A percentile compares a stretch with the other conserved stretches of the same genome.
phyloP scores from a whole-genome alignment of 805 yeast species.

The Saturnispora ahearnii region DNA sequence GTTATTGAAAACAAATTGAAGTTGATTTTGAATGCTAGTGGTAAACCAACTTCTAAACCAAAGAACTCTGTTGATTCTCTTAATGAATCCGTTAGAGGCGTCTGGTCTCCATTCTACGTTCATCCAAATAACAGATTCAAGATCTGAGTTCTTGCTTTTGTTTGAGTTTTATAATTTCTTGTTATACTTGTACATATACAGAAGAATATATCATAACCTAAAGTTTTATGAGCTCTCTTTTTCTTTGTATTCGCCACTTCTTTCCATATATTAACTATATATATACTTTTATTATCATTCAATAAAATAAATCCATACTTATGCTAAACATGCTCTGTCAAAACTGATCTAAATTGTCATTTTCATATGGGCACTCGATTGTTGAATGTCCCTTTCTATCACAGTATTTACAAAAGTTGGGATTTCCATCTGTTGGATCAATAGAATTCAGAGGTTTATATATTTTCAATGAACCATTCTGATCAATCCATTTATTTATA shows the following conservation, averaged over 20 bases:
- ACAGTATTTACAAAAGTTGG: slow-evolving; percentile 87
- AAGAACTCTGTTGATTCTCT: slow-evolving; percentile 70
- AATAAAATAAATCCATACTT: slow-evolving; percentile 8
- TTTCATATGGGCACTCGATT: slow-evolving; percentile 79
- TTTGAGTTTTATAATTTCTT: background rate
- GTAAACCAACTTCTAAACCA: slow-evolving; percentile 51
- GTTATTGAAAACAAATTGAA: slow-evolving; percentile 58
- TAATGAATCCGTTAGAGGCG: slow-evolving; percentile 84
- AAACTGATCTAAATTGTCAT: slow-evolving; percentile 31
- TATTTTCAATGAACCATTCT: slow-evolving; percentile 23
- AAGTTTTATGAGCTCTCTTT: background rate
- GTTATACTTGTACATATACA: slow-evolving; percentile 1
- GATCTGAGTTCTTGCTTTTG: slow-evolving; percentile 24
- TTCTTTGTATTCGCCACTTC: background rate
- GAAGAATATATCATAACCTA: slow-evolving; percentile 1
- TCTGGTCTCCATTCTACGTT: slow-evolving; percentile 94
- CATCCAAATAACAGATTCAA: slow-evolving; percentile 41
- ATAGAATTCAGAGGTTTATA: slow-evolving; percentile 38
- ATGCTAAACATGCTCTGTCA: slow-evolving; percentile 6
- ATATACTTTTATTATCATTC: slow-evolving; percentile 5
- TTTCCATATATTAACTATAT: slow-evolving; percentile 1
- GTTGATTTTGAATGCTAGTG: slow-evolving; percentile 59
- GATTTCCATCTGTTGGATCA: slow-evolving; percentile 69
- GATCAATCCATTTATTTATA: slow-evolving; percentile 4
- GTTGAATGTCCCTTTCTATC: slow-evolving; percentile 86